These are phyloP conservation scores for Orbilia oligospora DNA, from an alignment of 2,329 filamentous ascomycete genomes.

Conservation along the genomic window DNA sequence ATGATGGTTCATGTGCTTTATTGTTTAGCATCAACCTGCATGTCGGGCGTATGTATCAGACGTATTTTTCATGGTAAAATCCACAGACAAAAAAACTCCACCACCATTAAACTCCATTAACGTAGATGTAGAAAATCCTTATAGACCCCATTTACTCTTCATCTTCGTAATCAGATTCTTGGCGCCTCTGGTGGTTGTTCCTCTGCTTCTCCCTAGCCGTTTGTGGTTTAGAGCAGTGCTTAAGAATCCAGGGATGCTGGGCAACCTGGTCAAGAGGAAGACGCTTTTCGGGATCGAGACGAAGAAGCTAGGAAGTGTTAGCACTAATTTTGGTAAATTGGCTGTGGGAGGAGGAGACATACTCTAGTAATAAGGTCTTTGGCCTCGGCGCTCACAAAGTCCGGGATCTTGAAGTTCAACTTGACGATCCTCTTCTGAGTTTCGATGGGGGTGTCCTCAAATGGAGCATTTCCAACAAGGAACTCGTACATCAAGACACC, in stretches of 20 bases:
- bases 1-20: constrained; percentile 32
- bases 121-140: constrained; percentile 1
- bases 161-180: constrained; percentile 31
- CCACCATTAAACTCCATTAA: constrained; percentile 41
- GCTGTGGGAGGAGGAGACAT: constrained; percentile 64
- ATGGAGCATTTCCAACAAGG: constrained; percentile 93
- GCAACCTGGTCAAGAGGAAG: constrained; percentile 91
- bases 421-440: constrained; percentile 90
- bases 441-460: constrained; percentile 95
- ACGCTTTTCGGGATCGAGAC: constrained; percentile 93
- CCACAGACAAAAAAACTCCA: constrained; percentile 39
- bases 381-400: constrained; percentile 90
- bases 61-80: constrained; percentile 19
- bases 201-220: constrained; percentile 51
- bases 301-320: constrained; percentile 76
- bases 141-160: constrained; percentile 9
- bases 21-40: constrained; percentile 52
- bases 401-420: constrained; percentile 92
- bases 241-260: constrained; percentile 94
- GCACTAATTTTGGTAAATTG: background rate
- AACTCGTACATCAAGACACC: constrained; percentile 98
- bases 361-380: constrained; percentile 93
- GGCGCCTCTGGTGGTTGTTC: constrained; percentile 50
- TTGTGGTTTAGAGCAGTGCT: constrained; percentile 78
- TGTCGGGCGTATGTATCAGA: constrained; percentile 32